phyloP scores from a whole-genome alignment of 805 yeast species.

The Schwanniomyces polymorphus region DNA sequence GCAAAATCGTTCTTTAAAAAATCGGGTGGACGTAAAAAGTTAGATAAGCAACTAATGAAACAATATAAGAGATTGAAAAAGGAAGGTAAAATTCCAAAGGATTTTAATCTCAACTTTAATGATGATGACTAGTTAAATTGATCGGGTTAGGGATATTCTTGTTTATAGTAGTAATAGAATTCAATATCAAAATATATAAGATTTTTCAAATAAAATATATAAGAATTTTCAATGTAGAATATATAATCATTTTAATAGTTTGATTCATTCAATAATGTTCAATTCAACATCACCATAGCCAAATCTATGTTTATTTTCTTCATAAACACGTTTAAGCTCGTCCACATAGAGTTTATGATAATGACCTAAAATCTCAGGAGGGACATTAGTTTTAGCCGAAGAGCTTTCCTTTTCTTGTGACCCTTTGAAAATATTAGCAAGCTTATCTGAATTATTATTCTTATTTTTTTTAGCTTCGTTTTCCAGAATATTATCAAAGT shows the following conservation, averaged over 20 bases:
- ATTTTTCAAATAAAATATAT: not conserved
- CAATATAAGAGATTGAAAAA: conserved; percentile 30
- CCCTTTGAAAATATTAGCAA: conserved; percentile 29
- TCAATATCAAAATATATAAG: not conserved
- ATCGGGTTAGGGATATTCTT: not conserved
- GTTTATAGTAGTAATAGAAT: not conserved
- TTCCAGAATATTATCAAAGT: conserved; percentile 15
- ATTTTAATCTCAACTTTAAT: conserved; percentile 5
- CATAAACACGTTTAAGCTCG: conserved; percentile 62
- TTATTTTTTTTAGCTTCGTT: not conserved
- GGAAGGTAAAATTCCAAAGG: conserved; percentile 23
- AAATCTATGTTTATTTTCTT: conserved; percentile 60
- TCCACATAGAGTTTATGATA: conserved; percentile 73
- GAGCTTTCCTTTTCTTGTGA: conserved; percentile 4
- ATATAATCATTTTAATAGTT: not conserved
- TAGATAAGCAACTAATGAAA: conserved; percentile 34
- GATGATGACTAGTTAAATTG: conserved; percentile 7
- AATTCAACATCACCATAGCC: conserved; percentile 51
- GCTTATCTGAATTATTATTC: conserved; percentile 16
- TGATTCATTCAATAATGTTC: conserved; percentile 40
- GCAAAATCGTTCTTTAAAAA: conserved; percentile 23
- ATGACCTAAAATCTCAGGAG: conserved; percentile 51
- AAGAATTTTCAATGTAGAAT: not conserved
- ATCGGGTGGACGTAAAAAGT: conserved; percentile 25
- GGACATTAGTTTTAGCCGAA: conserved; percentile 26